Evolutionary conservation across 345 rosid species (phyloP).

Genomic region (Populus pruinosa): DNA sequence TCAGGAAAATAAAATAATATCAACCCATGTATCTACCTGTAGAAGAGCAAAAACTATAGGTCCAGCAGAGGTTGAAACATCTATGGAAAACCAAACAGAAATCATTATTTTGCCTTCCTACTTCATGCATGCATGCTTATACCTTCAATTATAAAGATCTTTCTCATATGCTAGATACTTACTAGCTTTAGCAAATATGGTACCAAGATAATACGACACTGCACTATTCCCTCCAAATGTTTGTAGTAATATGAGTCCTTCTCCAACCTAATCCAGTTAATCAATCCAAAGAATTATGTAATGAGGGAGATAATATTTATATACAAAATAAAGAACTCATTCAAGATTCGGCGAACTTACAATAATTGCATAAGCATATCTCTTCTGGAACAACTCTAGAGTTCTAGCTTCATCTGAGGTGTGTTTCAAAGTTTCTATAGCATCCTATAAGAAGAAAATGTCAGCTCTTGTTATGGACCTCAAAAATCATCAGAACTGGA

Average conservation of each 20-base stretch:
- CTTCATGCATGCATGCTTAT: not conserved
- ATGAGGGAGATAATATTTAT: not conserved
- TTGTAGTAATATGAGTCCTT: conserved; percentile 61
- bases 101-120: not conserved
- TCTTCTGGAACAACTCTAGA: conserved; percentile 5
- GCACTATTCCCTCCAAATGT: conserved; percentile 53
- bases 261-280: conserved; percentile 38
- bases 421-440: not conserved
- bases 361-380: not conserved
- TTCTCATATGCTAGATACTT: not conserved
- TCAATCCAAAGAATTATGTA: not conserved
- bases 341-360: not conserved
- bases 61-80: conserved; percentile 41
- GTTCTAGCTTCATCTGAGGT: not conserved
- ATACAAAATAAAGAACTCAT: not conserved
- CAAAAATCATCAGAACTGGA: not conserved
- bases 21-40: conserved; percentile 18
- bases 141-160: not conserved
- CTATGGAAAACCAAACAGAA: conserved; percentile 8
- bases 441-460: not conserved
- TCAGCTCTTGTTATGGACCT: not conserved
- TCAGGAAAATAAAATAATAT: not conserved
- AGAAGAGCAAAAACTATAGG: conserved; percentile 35
- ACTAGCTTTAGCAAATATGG: conserved; percentile 56
- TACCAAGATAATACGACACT: conserved; percentile 37